Evolutionary conservation across 768 basidiomycete species (phyloP).

Genomic region (Lepiota venenata): DNA sequence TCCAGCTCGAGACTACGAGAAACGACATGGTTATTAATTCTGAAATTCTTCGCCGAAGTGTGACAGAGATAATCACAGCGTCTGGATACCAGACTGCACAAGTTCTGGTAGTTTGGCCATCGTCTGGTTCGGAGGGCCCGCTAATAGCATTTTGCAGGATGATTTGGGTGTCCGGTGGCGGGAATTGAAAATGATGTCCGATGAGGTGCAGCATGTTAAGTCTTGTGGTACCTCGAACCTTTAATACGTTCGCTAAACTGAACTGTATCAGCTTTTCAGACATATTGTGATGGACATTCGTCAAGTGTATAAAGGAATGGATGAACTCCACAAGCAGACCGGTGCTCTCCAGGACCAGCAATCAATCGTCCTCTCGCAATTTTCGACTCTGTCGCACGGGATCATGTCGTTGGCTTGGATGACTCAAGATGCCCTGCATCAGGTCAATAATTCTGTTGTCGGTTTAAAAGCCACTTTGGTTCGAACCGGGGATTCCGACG

Average conservation of each 20-base stretch:
- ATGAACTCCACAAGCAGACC: background rate
- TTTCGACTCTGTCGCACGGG: slow-evolving; percentile 1
- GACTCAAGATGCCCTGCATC: background rate
- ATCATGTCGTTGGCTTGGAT: background rate
- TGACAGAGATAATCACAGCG: background rate
- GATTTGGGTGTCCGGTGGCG: slow-evolving; percentile 2
- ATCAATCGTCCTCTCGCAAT: slow-evolving; percentile 5
- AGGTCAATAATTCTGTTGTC: slow-evolving; percentile 4
- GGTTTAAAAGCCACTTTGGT: background rate
- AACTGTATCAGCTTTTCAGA: background rate
- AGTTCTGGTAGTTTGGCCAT: background rate
- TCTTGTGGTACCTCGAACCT: background rate
- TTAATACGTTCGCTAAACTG: background rate
- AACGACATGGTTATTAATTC: background rate
- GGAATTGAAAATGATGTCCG: background rate
- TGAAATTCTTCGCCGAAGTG: background rate
- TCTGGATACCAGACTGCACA: background rate
- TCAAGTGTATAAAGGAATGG: background rate
- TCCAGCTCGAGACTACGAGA: slow-evolving; percentile 3
- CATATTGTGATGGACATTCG: background rate
- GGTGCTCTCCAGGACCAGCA: slow-evolving; percentile 7
- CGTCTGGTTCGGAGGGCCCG: no score
- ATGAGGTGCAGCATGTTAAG: slow-evolving; percentile 7
- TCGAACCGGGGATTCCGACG: background rate
- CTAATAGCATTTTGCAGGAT: background rate